A percentile compares a stretch with the other conserved stretches of the same genome.
Conservation (phyloP, 139 green algal species). For the Chlamydomonas eustigma region DNA sequence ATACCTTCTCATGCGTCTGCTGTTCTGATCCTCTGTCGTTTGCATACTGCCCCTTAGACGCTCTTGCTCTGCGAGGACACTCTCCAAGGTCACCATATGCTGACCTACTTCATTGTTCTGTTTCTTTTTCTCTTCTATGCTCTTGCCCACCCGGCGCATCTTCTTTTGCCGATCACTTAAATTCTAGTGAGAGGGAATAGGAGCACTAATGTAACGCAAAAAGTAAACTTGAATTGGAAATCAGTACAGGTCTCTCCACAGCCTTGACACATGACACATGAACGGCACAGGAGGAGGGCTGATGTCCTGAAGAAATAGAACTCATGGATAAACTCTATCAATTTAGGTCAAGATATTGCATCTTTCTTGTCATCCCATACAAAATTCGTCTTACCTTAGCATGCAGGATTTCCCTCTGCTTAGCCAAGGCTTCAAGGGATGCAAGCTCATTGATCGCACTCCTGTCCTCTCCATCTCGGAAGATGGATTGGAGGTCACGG, state of each 20-base stretch:
- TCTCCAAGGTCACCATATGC: slow-evolving; percentile 37
- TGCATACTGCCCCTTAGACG: slow-evolving; percentile 32
- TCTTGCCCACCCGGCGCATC: slow-evolving; percentile 19
- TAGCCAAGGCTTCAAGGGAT: slow-evolving; percentile 46
- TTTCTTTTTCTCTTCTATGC: slow-evolving; percentile 1
- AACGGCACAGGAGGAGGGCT: no score
- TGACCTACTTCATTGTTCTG: slow-evolving; percentile 34
- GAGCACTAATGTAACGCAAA: not conserved
- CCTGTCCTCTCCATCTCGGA: slow-evolving; percentile 29
- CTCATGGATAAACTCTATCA: no score
- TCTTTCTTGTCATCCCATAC: no score
- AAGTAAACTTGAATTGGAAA: not conserved
- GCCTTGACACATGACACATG: no score
- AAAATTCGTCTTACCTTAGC: no score
- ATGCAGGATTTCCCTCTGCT: slow-evolving; percentile 42
- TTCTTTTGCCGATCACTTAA: slow-evolving; percentile 41
- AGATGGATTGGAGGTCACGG: slow-evolving; percentile 51
- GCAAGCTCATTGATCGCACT: slow-evolving; percentile 33
- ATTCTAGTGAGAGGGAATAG: not conserved
- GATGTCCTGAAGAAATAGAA: no score
- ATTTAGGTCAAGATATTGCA: no score
- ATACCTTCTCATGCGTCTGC: slow-evolving; percentile 3
- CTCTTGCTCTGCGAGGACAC: slow-evolving; percentile 42
- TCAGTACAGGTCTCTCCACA: no score
- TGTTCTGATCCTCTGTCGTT: slow-evolving; percentile 1